Evolutionary conservation across 1,284 basidiomycete genomes (phyloP).

Genomic region (Tilletia horrida): DNA sequence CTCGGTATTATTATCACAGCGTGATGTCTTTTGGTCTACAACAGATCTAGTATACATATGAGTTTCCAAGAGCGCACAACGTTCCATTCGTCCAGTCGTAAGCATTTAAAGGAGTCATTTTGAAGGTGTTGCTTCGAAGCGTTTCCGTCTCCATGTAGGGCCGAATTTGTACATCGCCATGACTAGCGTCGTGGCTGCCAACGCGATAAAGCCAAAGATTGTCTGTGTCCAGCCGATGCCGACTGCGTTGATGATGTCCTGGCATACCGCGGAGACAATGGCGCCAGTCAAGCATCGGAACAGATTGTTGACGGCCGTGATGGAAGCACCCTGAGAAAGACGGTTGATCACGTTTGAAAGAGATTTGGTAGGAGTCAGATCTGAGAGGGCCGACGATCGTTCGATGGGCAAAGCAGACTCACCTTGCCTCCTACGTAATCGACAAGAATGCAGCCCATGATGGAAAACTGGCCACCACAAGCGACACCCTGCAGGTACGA

Average conservation of each 20-base stretch:
- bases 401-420: too few relatives aligned
- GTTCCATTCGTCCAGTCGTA: too few relatives aligned
- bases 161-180: neutral
- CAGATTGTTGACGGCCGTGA: conserved; percentile 13
- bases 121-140: neutral
- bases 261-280: neutral
- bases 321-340: neutral
- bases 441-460: conserved; percentile 3
- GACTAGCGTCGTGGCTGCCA: neutral
- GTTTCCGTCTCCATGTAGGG: neutral
- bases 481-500: neutral
- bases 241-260: conserved; percentile 12
- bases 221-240: conserved; percentile 12
- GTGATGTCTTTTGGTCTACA: too few relatives aligned
- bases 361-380: neutral
- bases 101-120: too few relatives aligned
- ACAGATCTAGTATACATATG: too few relatives aligned
- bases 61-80: too few relatives aligned
- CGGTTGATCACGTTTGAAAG: too few relatives aligned
- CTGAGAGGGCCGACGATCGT: too few relatives aligned
- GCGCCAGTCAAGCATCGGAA: neutral
- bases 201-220: neutral
- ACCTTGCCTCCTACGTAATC: conserved; percentile 10
- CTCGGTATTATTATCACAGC: too few relatives aligned
- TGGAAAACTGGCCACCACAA: conserved; percentile 5